Conservation (phyloP, 1,284 basidiomycete genomes). For the Trichosporon ovoides region DNA sequence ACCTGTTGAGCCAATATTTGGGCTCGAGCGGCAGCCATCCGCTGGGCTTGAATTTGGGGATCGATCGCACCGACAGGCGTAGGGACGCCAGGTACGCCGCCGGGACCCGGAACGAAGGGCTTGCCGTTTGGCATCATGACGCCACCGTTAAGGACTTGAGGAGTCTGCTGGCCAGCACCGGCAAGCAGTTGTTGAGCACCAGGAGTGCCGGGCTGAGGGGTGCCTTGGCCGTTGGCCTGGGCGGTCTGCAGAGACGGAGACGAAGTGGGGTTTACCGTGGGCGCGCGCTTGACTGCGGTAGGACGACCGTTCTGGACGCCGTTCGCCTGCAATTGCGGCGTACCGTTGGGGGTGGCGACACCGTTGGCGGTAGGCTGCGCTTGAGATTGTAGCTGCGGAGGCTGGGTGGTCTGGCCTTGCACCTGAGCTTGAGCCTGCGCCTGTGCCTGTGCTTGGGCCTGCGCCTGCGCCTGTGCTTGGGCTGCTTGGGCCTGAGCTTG, state of each 20-base stretch:
- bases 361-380: slow-evolving; percentile 12
- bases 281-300: slow-evolving; percentile 11
- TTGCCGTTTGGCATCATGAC: slow-evolving; percentile 26
- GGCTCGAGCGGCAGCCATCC: slow-evolving; percentile 17
- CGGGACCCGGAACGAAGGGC: slow-evolving; percentile 20
- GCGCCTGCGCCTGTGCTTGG: slow-evolving; percentile 18
- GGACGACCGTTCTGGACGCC: slow-evolving; percentile 14
- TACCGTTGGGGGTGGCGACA: slow-evolving; percentile 16
- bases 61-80: slow-evolving; percentile 18
- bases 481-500: slow-evolving; percentile 10
- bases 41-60: slow-evolving; percentile 22
- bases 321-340: slow-evolving; percentile 14
- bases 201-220: slow-evolving; percentile 9
- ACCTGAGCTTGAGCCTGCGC: slow-evolving; percentile 16
- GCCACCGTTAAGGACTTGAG: slow-evolving; percentile 28
- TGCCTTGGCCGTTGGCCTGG: slow-evolving; percentile 2
- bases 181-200: slow-evolving; percentile 10
- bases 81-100: slow-evolving; percentile 14
- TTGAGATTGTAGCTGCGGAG: neutral
- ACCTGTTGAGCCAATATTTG: slow-evolving; percentile 12
- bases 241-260: slow-evolving; percentile 11
- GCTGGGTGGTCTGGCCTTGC: neutral
- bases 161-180: slow-evolving; percentile 14
- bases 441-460: slow-evolving; percentile 13
- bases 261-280: neutral